phyloP scores from a whole-genome alignment of 768 basidiomycete genomes.

The Suillus discolor region DNA sequence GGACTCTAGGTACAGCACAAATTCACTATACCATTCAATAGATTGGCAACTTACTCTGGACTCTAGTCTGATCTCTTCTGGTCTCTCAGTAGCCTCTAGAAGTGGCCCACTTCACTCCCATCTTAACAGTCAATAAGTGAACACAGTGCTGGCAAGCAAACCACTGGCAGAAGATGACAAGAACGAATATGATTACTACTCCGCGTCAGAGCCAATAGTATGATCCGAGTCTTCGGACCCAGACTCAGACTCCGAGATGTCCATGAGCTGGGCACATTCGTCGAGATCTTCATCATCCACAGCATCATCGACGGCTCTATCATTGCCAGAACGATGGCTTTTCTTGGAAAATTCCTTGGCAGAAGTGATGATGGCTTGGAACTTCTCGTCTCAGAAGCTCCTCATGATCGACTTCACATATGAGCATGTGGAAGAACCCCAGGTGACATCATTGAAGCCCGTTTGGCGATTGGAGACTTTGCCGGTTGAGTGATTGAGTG shows the following conservation, averaged over 20 bases:
- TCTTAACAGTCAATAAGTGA: too few species aligned
- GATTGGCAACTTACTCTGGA: too few species aligned
- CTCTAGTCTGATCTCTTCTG: too few species aligned
- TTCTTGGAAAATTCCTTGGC: not conserved
- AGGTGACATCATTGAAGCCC: not conserved
- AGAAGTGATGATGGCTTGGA: not conserved
- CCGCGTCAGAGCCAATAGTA: too few species aligned
- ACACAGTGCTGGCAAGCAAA: not conserved
- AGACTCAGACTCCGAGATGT: not conserved
- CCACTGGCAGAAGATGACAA: too few species aligned
- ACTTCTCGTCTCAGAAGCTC: not conserved
- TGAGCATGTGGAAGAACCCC: not conserved
- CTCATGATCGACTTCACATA: not conserved
- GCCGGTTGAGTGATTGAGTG: not conserved
- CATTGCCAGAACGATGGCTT: not conserved
- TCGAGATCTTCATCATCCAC: not conserved
- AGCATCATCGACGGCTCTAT: not conserved
- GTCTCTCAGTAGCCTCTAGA: too few species aligned
- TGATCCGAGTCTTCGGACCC: not conserved
- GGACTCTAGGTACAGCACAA: too few species aligned
- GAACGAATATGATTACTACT: too few species aligned
- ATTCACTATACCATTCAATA: too few species aligned
- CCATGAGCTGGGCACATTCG: not conserved
- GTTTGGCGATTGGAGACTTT: not conserved
- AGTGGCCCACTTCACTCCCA: too few species aligned